Base-by-base conservation (phyloP, 140 eudicot genomes). In the Bidens hawaiensis region DNA sequence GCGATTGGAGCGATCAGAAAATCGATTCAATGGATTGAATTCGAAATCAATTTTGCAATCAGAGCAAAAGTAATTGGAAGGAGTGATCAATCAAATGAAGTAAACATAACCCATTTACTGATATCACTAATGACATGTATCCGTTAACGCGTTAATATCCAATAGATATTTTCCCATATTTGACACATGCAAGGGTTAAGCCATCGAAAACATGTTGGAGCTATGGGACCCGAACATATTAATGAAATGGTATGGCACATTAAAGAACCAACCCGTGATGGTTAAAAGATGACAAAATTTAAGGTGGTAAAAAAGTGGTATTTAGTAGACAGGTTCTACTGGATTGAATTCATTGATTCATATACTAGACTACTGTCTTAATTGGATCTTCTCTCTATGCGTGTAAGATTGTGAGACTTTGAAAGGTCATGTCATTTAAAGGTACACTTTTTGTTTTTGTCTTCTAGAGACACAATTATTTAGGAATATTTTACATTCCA, bases 391-490 rank as follows among this genome's bases (percentile, higher is more conserved):
- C 78, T 73, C 57, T 73, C 74, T 56, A 24, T 50, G 34, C 23
- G 69, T 62, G 71, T 71, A 62, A 71, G 76, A 70, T 46, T 54
- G 76, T 17, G 62, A 63, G 43, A 9, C 43, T 36, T 40, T 62
- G 76, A 72, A 64, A 65, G 74, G 78, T 74, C 78, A 74, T 74
- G 78, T 74, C 78, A 74, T 66, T 56, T 73, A 57, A 65, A 65
- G 78, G 56, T 65, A 74, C 28, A 57, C 31, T 38, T 73, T 65
- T 65, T 47, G 78, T 65, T 65, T 62, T 34, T 73, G 73, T 73
- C 67, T 58, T 57, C 57, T 65, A 65, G 56, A 61, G 54, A 65
- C 73, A 73, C 78, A 65, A 73, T 65, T 65, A 57, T 31, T 3
- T 43, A 41, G 17, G 38, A 12, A 28, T 17, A 26, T 15, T 64